Evolutionary conservation across 306 rosid genomes (phyloP).

Genomic region (Adenanthera pavonina): DNA sequence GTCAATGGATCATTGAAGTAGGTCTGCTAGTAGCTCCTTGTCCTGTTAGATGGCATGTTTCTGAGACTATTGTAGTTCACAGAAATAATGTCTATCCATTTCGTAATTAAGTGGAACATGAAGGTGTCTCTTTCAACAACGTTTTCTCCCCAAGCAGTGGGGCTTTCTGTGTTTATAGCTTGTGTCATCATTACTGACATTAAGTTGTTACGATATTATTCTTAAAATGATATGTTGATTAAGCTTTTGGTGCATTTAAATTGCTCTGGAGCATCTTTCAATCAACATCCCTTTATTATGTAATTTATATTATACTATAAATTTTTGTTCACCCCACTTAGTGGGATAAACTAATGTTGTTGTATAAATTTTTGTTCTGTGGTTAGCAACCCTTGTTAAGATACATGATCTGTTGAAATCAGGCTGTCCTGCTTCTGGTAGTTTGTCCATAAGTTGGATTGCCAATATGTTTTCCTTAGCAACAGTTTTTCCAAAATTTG

Average conservation of each 20-base stretch:
- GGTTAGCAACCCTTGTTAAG: background rate
- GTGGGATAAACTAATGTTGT: too few species aligned
- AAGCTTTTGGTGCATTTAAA: background rate
- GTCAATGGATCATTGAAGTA: slow-evolving; percentile 11
- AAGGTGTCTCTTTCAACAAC: background rate
- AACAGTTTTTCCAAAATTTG: background rate
- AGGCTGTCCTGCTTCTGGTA: background rate
- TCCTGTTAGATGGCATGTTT: slow-evolving; percentile 2
- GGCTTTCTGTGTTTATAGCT: background rate
- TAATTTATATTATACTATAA: background rate
- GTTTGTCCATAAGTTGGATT: background rate
- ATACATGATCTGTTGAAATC: background rate
- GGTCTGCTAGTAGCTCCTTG: slow-evolving; percentile 18
- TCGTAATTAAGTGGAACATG: slow-evolving; percentile 19
- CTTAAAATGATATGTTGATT: background rate
- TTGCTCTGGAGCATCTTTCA: background rate
- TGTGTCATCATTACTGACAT: background rate
- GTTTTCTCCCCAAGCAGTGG: slow-evolving; percentile 1
- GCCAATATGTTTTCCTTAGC: background rate
- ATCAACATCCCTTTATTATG: background rate
- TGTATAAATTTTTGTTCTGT: background rate
- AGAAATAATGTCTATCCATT: background rate
- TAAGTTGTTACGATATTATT: background rate
- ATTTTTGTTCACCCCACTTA: too few species aligned
- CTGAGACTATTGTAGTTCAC: background rate